Base-by-base conservation (phyloP, 1,284 basidiomycete species). In the Amylostereum areolatum region DNA sequence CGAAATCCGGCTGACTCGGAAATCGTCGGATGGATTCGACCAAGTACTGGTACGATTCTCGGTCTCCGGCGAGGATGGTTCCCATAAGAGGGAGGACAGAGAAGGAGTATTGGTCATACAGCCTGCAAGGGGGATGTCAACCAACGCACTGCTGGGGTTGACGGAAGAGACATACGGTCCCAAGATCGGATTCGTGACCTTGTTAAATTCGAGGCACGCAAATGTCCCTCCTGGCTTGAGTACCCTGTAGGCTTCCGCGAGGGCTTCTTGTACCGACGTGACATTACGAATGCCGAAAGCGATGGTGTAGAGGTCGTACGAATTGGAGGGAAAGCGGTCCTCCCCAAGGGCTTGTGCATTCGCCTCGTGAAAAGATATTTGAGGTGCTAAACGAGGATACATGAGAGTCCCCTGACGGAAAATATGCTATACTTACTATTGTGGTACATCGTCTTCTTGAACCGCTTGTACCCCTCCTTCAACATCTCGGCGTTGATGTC, bases 251-350 rank as follows among this genome's bases (percentile, higher is more conserved):
- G 97, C 97, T 66, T 98, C 94, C 52, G 78, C 75, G 40, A 99
- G 74, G 12, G 95, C 97, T 27, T 83, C 83, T 8, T 91, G 87
- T 55, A 98, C 82, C 49, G 92, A 92, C 7, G 97, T 99, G 75
- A 92, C 97, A 66, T 99, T 99, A 46, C 97, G 81, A 58, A 99
- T 99, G 32, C 97, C 96, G 64, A 99, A 99, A 0, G 97, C 94
- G 63, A 99, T 98, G 25, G 97, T 99, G 73, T 97, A 99, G 12
- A 98, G 73, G 69, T 99, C 95, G 57, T 97, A 91, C 12, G 89
- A 82, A 66, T 92, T 83, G 60, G 88, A 81, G 9, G 77, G 71
- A 64, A 94, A 88, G 55, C 82, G 74, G 32, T 82, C 74, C 39
- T 67, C 53, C 0, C 83, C 77, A 32, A 99, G 74, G 24, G 75